These are phyloP conservation scores for Stagonosporopsis chrysanthemi DNA, from an alignment of 2,329 filamentous ascomycete species.

Conservation along the genomic window DNA sequence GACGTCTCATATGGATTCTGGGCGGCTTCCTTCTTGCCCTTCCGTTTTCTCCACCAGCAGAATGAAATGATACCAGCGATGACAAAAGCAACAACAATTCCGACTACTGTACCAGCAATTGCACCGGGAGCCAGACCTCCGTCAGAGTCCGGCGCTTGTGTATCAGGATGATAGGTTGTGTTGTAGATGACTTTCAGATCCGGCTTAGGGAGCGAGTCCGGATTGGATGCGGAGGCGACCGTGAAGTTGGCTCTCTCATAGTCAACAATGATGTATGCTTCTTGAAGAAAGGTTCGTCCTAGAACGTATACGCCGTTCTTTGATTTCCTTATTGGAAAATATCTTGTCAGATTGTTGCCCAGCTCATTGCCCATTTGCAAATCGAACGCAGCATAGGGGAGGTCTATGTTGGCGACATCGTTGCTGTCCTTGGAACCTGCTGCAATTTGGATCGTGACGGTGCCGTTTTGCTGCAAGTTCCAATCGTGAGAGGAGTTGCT, in stretches of 20 bases:
- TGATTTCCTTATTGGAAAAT: conserved; percentile 45
- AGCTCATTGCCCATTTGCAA: conserved; percentile 22
- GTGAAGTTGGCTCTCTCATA: conserved; percentile 48
- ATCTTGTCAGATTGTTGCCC: conserved; percentile 25
- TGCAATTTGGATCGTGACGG: conserved; percentile 35
- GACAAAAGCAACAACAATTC: conserved; percentile 38
- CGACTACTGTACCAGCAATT: conserved; percentile 46
- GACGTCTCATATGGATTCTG: conserved; percentile 19
- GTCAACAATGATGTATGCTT: conserved; percentile 49
- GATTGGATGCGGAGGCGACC: conserved; percentile 35
- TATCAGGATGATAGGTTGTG: conserved; percentile 20
- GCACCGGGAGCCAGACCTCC: conserved; percentile 37
- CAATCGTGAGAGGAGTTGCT: conserved; percentile 32
- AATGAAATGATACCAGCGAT: conserved; percentile 36
- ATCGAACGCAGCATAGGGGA: conserved; percentile 44
- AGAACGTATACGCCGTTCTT: conserved; percentile 34
- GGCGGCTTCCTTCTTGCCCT: conserved; percentile 15
- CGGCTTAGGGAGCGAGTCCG: conserved; percentile 29
- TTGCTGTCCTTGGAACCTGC: conserved; percentile 8
- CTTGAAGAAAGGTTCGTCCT: conserved; percentile 48
- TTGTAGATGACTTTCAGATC: conserved; percentile 38
- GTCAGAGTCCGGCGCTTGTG: conserved; percentile 3
- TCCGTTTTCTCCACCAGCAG: conserved; percentile 38
- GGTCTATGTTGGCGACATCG: conserved; percentile 28
- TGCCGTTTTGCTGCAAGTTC: conserved; percentile 38